Conservation (phyloP, 441 rosid genomes). For the Gossypium schwendimanii region DNA sequence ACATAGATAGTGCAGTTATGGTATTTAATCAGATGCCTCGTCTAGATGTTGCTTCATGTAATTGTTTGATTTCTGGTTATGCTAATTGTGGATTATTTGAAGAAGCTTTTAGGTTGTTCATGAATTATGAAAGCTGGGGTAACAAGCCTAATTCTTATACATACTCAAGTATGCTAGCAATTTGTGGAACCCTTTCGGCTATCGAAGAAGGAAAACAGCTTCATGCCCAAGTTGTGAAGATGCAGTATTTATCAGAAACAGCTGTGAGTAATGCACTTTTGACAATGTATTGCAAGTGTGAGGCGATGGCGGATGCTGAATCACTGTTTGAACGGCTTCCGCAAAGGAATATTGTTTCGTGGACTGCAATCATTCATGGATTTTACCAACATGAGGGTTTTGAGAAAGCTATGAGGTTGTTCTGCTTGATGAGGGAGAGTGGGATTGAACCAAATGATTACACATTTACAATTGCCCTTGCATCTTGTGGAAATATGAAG, state of each 20-base stretch:
- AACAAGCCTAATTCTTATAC: constrained; percentile 21
- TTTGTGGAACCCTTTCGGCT: constrained; percentile 15
- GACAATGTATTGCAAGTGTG: constrained; percentile 24
- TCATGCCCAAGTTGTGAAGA: constrained; percentile 24
- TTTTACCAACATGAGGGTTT: constrained; percentile 22
- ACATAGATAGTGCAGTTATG: constrained; percentile 17
- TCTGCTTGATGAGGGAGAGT: constrained; percentile 25
- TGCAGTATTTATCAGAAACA: constrained; percentile 18
- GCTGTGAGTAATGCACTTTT: constrained; percentile 24
- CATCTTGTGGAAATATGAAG: constrained; percentile 26
- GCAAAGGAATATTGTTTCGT: constrained; percentile 27
- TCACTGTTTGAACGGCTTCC: constrained; percentile 18
- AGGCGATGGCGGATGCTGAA: constrained; percentile 22
- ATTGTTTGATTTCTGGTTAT: constrained; percentile 33
- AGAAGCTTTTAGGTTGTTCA: constrained; percentile 21
- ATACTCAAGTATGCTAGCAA: constrained; percentile 16
- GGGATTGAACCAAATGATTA: constrained; percentile 30
- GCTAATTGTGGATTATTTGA: constrained; percentile 20
- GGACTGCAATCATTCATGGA: constrained; percentile 32
- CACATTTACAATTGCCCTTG: constrained; percentile 31
- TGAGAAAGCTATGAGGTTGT: constrained; percentile 23
- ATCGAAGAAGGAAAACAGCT: constrained; percentile 24
- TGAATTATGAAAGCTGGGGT: constrained; percentile 15
- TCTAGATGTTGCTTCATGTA: constrained; percentile 25
- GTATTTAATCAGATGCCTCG: constrained; percentile 13